Conservation (phyloP, 768 basidiomycete genomes). For the Coprinopsis marcescibilis region DNA sequence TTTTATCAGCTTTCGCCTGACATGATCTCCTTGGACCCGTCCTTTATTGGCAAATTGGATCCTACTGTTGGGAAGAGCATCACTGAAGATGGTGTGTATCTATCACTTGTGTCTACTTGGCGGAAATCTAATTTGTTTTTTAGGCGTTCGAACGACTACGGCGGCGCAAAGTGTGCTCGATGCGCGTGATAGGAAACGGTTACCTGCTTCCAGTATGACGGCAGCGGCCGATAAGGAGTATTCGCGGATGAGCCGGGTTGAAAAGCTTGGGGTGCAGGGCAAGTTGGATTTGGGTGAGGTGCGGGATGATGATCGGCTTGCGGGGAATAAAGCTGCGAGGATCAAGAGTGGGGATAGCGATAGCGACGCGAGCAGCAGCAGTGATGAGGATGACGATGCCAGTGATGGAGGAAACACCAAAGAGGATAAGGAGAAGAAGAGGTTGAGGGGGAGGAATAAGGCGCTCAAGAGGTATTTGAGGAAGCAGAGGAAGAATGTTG, state of each 20-base stretch:
- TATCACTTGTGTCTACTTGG: no score
- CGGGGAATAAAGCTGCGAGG: neutral
- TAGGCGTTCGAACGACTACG: conserved; percentile 24
- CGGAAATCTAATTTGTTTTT: no score
- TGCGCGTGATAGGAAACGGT: conserved; percentile 6
- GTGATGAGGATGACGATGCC: conserved; percentile 34
- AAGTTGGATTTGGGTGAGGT: conserved; percentile 55
- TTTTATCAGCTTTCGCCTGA: conserved; percentile 78
- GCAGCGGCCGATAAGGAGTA: conserved; percentile 52
- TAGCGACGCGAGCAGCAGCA: conserved; percentile 36
- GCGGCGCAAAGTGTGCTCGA: conserved; percentile 11
- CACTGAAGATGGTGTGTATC: conserved; percentile 46
- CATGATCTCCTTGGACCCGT: conserved; percentile 80
- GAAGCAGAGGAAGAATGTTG: conserved; percentile 92
- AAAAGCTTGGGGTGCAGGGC: conserved; percentile 67
- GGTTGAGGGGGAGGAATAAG: conserved; percentile 86
- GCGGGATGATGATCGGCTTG: conserved; percentile 33
- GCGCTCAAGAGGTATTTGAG: conserved; percentile 79
- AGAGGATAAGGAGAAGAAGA: conserved; percentile 57
- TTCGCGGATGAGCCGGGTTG: conserved; percentile 70
- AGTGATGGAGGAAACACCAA: conserved; percentile 27
- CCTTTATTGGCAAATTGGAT: conserved; percentile 66
- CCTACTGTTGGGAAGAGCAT: conserved; percentile 46
- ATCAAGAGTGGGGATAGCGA: conserved; percentile 1
- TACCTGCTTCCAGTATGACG: conserved; percentile 9